A percentile compares a stretch with the other conserved stretches of the same genome.
Evolutionary conservation across 768 basidiomycete genomes (phyloP).

Genomic region (Cubamyces lactineus): DNA sequence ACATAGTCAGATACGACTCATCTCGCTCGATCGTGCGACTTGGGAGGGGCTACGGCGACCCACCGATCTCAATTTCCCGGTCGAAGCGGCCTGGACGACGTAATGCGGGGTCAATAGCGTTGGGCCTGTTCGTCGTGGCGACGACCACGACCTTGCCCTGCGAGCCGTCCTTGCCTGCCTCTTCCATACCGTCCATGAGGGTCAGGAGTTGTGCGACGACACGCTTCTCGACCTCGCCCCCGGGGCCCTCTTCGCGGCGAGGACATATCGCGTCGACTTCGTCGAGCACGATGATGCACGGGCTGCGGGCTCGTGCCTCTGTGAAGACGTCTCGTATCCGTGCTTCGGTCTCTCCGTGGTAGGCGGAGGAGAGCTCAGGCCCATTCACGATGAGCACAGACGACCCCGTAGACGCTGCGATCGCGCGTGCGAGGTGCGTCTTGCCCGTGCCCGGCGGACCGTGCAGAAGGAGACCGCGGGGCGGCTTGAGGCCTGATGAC

Average conservation of each 20-base stretch:
- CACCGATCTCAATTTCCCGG: slow-evolving; percentile 93
- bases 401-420: slow-evolving; percentile 84
- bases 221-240: slow-evolving; percentile 94
- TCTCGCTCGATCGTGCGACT: background rate
- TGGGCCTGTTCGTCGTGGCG: slow-evolving; percentile 94
- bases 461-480: slow-evolving; percentile 92
- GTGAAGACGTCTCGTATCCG: slow-evolving; percentile 87
- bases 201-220: slow-evolving; percentile 96
- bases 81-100: slow-evolving; percentile 91
- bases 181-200: slow-evolving; percentile 89
- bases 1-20: background rate
- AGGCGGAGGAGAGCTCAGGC: slow-evolving; percentile 92
- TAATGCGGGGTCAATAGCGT: slow-evolving; percentile 93
- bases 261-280: slow-evolving; percentile 97
- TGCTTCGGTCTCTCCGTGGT: slow-evolving; percentile 96
- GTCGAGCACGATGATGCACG: slow-evolving; percentile 93
- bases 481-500: slow-evolving; percentile 80
- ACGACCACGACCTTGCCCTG: slow-evolving; percentile 84
- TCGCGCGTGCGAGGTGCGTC: slow-evolving; percentile 93
- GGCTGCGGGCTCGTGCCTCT: slow-evolving; percentile 78
- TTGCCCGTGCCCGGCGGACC: slow-evolving; percentile 98
- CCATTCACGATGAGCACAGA: slow-evolving; percentile 94
- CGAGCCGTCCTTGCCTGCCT: slow-evolving; percentile 42
- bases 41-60: slow-evolving; percentile 22
- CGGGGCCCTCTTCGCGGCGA: slow-evolving; percentile 83